Conservation (phyloP, 1,139 yeast genomes). For the Magnusiomyces tetraspermus region DNA sequence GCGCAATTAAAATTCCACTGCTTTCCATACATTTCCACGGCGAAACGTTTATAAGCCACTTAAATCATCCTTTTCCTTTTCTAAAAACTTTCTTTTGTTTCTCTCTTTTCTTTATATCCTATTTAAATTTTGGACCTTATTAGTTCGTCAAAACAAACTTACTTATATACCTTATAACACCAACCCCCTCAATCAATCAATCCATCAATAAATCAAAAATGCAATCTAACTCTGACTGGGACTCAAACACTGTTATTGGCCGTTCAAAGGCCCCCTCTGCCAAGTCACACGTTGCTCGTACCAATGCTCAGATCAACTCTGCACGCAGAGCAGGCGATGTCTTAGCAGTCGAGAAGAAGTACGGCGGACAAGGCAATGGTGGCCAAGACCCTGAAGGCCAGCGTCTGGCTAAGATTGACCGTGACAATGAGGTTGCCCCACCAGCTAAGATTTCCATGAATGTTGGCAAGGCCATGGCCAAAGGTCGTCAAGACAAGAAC, state of each 20-base stretch:
- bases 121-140: background rate
- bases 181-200: background rate
- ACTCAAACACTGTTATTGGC: constrained; percentile 78
- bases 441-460: constrained; percentile 75
- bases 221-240: constrained; percentile 46
- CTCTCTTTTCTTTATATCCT: constrained; percentile 1
- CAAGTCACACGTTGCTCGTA: constrained; percentile 72
- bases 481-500: constrained; percentile 82
- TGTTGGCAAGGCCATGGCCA: constrained; percentile 82
- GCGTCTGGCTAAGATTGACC: constrained; percentile 83
- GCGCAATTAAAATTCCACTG: constrained; percentile 1
- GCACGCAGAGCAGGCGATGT: constrained; percentile 90
- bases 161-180: no score
- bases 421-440: constrained; percentile 87
- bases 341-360: constrained; percentile 87
- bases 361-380: constrained; percentile 57
- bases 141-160: no score
- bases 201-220: constrained; percentile 1
- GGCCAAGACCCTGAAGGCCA: constrained; percentile 81
- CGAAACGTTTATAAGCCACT: background rate
- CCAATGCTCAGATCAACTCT: constrained; percentile 72
- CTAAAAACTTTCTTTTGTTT: background rate
- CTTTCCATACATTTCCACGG: background rate
- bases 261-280: constrained; percentile 84
- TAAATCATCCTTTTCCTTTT: no score